These are phyloP conservation scores for Sphaerulina musiva DNA, from an alignment of 2,329 filamentous ascomycete genomes.

Conservation along the genomic window DNA sequence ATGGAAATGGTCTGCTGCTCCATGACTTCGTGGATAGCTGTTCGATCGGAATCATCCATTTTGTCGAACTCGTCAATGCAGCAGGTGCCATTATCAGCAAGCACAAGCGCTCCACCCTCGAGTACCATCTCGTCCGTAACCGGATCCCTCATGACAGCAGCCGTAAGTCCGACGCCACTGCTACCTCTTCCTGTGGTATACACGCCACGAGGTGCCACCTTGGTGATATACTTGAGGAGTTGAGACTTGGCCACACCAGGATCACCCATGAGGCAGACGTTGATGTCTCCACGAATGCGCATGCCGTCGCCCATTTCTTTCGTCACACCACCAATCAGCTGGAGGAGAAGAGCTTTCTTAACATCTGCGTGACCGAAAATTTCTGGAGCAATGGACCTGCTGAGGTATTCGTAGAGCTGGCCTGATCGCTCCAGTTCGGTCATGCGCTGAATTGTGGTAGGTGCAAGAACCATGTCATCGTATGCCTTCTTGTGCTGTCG, in stretches of 20 bases:
- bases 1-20: constrained; percentile 83
- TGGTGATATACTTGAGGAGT: constrained; percentile 94
- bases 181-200: constrained; percentile 77
- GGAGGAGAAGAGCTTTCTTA: constrained; percentile 92
- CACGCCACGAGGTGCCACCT: constrained; percentile 88
- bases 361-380: constrained; percentile 96
- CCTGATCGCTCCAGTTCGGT: constrained; percentile 77
- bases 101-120: constrained; percentile 70
- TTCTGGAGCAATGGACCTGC: constrained; percentile 92
- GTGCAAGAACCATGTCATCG: constrained; percentile 80
- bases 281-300: constrained; percentile 98
- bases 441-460: constrained; percentile 72
- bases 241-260: constrained; percentile 99
- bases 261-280: constrained; percentile 98
- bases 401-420: constrained; percentile 90
- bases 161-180: constrained; percentile 74
- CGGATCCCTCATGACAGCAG: constrained; percentile 75
- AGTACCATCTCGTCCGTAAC: constrained; percentile 81
- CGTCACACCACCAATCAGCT: constrained; percentile 90
- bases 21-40: constrained; percentile 82
- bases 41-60: constrained; percentile 78
- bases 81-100: constrained; percentile 78
- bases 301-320: constrained; percentile 98
- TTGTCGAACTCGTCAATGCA: constrained; percentile 86
- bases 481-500: constrained; percentile 98